phyloP scores from a whole-genome alignment of 2,329 filamentous ascomycete genomes.

The Zelopaecilomyces penicillatus region DNA sequence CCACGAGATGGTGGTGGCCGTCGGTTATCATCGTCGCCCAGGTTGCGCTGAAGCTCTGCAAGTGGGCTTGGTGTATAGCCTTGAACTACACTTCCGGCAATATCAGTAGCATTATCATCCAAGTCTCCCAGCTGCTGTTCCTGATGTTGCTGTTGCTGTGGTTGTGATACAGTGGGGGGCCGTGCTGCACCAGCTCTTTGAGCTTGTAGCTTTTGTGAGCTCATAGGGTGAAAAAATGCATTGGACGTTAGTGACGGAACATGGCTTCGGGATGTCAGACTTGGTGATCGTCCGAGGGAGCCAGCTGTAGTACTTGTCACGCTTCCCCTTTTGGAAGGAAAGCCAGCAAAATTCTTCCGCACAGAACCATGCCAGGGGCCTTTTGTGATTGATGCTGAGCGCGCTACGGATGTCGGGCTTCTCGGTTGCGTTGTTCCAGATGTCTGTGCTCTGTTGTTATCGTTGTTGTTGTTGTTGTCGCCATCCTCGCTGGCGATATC shows the following conservation, averaged over 20 bases:
- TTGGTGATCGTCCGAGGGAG: conserved; percentile 43
- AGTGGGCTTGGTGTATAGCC: conserved; percentile 45
- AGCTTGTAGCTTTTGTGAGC: conserved; percentile 85
- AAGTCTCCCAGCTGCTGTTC: conserved; percentile 18
- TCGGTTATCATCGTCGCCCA: conserved; percentile 37
- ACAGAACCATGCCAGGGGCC: conserved; percentile 48
- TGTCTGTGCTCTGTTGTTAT: conserved; percentile 16
- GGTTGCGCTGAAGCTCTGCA: conserved; percentile 21
- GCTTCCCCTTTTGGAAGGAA: conserved; percentile 37
- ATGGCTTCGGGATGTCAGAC: conserved; percentile 71
- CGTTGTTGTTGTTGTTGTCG: conserved; percentile 26
- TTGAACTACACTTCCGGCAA: conserved; percentile 33
- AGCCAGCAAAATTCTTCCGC: conserved; percentile 39
- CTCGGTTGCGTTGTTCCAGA: conserved; percentile 19
- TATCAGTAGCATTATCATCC: conserved; percentile 33
- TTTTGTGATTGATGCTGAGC: conserved; percentile 47
- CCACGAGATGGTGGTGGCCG: conserved; percentile 64
- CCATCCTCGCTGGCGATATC: conserved; percentile 53
- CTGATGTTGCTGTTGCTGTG: conserved; percentile 19
- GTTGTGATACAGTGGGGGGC: conserved; percentile 33
- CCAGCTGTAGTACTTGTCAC: conserved; percentile 37
- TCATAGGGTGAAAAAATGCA: conserved; percentile 95
- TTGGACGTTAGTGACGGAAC: conserved; percentile 82
- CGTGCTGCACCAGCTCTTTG: conserved; percentile 59
- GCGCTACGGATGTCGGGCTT: conserved; percentile 37